These are phyloP conservation scores for Quercus rubra DNA, from an alignment of 306 rosid species.

Conservation along the genomic window DNA sequence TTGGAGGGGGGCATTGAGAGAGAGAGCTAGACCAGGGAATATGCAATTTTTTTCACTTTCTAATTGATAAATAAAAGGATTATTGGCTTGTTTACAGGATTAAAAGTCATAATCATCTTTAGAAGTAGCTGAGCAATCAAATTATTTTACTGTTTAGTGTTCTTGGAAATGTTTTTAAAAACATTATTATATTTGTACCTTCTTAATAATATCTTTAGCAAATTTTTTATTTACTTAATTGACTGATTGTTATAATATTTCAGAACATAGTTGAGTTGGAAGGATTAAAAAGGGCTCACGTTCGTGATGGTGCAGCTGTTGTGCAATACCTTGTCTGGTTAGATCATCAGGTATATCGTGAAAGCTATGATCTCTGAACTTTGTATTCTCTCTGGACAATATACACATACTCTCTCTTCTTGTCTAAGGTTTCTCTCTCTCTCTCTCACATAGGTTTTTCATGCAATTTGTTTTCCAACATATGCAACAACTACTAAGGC, in stretches of 20 bases:
- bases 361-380: constrained; percentile 17
- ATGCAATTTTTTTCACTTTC: not conserved
- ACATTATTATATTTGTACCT: not conserved
- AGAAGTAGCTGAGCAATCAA: not conserved
- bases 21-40: not conserved
- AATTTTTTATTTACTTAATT: not conserved
- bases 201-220: not conserved
- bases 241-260: constrained; percentile 19
- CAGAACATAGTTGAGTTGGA: constrained; percentile 90
- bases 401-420: not conserved
- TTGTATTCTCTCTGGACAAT: constrained; percentile 5
- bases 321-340: constrained; percentile 96
- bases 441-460: not conserved
- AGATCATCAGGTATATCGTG: constrained; percentile 65
- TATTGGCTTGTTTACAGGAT: not conserved
- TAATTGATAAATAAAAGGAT: not conserved
- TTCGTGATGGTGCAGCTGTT: constrained; percentile 97
- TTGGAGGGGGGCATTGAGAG: not conserved
- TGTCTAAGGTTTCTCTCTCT: not conserved
- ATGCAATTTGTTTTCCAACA: not conserved
- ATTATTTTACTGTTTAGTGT: not conserved
- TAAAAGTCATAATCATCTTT: not conserved
- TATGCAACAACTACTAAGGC: constrained; percentile 4
- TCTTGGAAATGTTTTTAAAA: not conserved
- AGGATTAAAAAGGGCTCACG: constrained; percentile 74